These are phyloP conservation scores for Aethionema arabicum DNA, from an alignment of 345 rosid genomes.

Conservation along the genomic window DNA sequence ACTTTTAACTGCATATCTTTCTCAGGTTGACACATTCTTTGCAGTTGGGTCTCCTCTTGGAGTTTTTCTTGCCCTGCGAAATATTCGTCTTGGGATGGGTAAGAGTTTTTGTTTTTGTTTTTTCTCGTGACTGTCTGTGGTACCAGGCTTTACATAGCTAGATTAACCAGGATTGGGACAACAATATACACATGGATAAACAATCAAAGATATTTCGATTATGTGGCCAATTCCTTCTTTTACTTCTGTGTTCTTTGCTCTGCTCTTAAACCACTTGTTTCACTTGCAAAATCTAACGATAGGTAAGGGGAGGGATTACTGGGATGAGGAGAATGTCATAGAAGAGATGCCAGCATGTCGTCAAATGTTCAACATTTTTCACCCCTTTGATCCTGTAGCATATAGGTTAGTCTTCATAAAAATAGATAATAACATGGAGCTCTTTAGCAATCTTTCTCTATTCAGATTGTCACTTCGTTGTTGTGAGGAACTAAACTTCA, in stretches of 20 bases:
- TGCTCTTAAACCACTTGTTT: constrained; percentile 2
- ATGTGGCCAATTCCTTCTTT: not conserved
- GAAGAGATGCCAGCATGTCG: constrained; percentile 97
- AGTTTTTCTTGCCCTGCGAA: constrained; percentile 93
- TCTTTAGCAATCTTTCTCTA: not conserved
- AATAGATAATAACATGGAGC: constrained; percentile 4
- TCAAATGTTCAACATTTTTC: constrained; percentile 97
- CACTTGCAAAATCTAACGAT: constrained; percentile 22
- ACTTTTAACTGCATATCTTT: constrained; percentile 19
- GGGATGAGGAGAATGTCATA: constrained; percentile 70
- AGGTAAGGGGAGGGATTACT: constrained; percentile 88
- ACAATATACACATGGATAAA: not conserved
- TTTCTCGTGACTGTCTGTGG: not conserved
- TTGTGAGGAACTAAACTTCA: constrained; percentile 21
- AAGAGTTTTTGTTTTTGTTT: constrained; percentile 23
- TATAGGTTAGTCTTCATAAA: constrained; percentile 59
- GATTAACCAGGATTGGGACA: not conserved
- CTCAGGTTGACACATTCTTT: constrained; percentile 92
- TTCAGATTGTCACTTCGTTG: not conserved
- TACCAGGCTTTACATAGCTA: no score
- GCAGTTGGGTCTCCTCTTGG: constrained; percentile 99
- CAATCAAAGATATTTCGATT: not conserved
- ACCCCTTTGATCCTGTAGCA: constrained; percentile 98
- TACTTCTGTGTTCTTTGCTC: not conserved
- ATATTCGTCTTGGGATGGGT: constrained; percentile 89